Percentiles rank a stretch among this genome's conserved stretches.
Evolutionary conservation across 2,329 filamentous ascomycete species (phyloP).

Genomic region (Exophiala xenobiotica): DNA sequence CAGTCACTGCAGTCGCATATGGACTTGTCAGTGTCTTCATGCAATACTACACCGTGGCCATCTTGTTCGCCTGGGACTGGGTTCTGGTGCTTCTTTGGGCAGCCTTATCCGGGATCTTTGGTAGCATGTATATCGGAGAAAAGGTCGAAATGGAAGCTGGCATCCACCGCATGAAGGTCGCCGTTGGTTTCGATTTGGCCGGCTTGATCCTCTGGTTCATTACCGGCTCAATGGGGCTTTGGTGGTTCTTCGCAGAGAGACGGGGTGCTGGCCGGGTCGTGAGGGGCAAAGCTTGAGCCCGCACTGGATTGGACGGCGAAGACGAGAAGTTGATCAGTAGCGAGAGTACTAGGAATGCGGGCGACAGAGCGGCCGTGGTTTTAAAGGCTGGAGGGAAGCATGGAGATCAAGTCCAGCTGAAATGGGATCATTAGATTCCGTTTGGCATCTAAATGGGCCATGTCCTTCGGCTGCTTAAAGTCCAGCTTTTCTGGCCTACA

Average conservation of each 20-base stretch:
- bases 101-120: constrained; percentile 80
- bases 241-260: constrained; percentile 14
- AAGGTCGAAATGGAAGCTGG: constrained; percentile 62
- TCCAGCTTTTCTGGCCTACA: too few relatives aligned
- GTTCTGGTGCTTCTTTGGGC: constrained; percentile 77
- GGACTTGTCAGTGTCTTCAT: constrained; percentile 59
- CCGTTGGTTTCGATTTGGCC: constrained; percentile 77
- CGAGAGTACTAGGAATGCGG: too few relatives aligned
- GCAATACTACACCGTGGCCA: constrained; percentile 37
- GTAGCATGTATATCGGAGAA: constrained; percentile 72
- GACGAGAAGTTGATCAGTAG: too few relatives aligned
- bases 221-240: constrained; percentile 47
- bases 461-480: too few relatives aligned
- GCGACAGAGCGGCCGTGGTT: too few relatives aligned
- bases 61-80: constrained; percentile 64
- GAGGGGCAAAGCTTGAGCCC: constrained; percentile 1
- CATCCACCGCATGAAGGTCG: constrained; percentile 76
- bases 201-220: constrained; percentile 76
- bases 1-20: constrained; percentile 65
- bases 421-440: too few relatives aligned
- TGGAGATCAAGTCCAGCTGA: too few relatives aligned
- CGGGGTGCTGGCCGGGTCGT: constrained; percentile 2
- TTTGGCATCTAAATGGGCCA: too few relatives aligned
- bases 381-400: too few relatives aligned
- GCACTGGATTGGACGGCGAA: too few relatives aligned